Conservation (phyloP, 2,329 filamentous ascomycete genomes). For the Pseudogymnoascus sp. region DNA sequence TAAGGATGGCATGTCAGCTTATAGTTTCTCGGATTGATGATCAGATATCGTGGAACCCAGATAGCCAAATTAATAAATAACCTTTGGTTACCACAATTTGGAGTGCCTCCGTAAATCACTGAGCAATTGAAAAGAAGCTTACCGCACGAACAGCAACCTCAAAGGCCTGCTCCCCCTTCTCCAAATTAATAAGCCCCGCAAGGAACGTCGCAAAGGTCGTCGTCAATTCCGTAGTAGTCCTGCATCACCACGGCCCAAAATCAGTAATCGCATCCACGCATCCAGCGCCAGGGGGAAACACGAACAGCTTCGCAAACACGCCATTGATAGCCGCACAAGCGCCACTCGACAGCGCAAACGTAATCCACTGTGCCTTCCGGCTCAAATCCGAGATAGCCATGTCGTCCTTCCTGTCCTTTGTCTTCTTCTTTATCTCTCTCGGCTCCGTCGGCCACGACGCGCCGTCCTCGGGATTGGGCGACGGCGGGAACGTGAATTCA, state of each 20-base stretch:
- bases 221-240: constrained; percentile 50
- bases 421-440: not conserved
- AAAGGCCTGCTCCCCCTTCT: constrained; percentile 37
- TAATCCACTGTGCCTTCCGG: constrained; percentile 49
- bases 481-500: constrained; percentile 8
- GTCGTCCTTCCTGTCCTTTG: constrained; percentile 21
- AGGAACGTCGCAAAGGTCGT: constrained; percentile 41
- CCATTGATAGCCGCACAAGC: constrained; percentile 75
- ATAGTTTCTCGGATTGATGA: not conserved
- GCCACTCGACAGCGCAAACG: constrained; percentile 65
- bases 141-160: constrained; percentile 45
- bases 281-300: constrained; percentile 15
- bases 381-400: constrained; percentile 25
- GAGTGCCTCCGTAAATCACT: not conserved
- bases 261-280: not conserved
- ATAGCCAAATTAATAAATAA: not conserved
- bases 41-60: not conserved
- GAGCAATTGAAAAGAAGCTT: constrained; percentile 22
- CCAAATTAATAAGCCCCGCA: constrained; percentile 37
- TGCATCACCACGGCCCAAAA: constrained; percentile 18
- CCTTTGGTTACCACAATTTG: not conserved
- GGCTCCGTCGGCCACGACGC: not conserved
- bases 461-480: not conserved
- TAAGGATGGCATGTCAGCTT: constrained; percentile 8
- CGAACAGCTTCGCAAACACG: constrained; percentile 74